Evolutionary conservation across 345 rosid species (phyloP).

Genomic region (Eucalyptus caleyi): DNA sequence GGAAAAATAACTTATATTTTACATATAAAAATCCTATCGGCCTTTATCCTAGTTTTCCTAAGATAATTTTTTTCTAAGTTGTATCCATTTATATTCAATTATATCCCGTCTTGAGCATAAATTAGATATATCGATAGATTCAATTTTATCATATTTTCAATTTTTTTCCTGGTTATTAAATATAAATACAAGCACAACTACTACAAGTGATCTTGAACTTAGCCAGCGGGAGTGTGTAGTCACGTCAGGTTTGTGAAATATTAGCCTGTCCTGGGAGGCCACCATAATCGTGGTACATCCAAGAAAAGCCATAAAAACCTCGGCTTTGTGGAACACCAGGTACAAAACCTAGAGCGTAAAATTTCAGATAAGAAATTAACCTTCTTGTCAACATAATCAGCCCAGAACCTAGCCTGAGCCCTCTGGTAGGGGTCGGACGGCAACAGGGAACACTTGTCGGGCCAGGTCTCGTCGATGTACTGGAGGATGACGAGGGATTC

Average conservation of each 20-base stretch:
- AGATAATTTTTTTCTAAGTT: too few species aligned
- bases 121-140: too few species aligned
- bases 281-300: neutral
- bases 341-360: neutral
- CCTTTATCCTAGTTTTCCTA: too few species aligned
- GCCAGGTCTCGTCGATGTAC: conserved; percentile 10
- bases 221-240: neutral
- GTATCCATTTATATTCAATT: too few species aligned
- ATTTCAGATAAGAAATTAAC: neutral
- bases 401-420: conserved; percentile 3
- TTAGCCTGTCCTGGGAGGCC: neutral
- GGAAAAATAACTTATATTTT: too few species aligned
- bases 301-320: neutral
- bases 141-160: too few species aligned
- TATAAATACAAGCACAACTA: neutral
- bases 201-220: neutral
- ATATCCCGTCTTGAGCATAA: too few species aligned
- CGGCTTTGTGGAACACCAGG: neutral
- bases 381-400: conserved; percentile 1
- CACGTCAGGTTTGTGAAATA: neutral
- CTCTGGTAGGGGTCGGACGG: neutral
- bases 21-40: too few species aligned
- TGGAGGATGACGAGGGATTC: neutral
- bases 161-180: too few species aligned
- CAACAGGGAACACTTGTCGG: neutral